A percentile compares a stretch with the other conserved stretches of the same genome.
Evolutionary conservation across 164 flowering plant genomes (phyloP).

Genomic region (Pachysandra terminalis): DNA sequence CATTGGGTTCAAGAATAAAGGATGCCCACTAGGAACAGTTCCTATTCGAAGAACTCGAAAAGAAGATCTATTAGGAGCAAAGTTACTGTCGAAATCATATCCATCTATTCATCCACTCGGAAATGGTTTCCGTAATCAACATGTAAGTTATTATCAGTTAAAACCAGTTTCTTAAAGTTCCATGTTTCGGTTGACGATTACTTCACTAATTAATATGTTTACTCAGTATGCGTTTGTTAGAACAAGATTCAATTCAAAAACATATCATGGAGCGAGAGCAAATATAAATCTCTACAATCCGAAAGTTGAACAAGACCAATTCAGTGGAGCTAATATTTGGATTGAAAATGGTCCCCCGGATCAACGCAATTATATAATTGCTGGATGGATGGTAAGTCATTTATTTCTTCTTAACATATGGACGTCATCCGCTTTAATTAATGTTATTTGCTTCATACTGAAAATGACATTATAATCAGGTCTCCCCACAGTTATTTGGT

Average conservation of each 20-base stretch:
- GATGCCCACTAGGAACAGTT: conserved; percentile 2
- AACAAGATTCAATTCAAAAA: background rate
- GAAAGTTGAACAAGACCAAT: background rate
- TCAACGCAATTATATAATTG: background rate
- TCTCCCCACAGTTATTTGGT: conserved; percentile 1
- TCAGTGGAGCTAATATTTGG: background rate
- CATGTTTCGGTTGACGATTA: no score
- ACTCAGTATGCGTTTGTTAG: no score
- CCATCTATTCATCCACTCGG: no score
- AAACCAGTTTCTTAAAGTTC: no score
- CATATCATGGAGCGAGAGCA: background rate
- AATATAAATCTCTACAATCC: background rate
- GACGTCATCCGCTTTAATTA: no score
- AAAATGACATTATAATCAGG: no score
- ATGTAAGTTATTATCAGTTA: no score
- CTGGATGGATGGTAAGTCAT: conserved; percentile 4
- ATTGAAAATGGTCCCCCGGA: background rate
- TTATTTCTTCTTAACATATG: no score
- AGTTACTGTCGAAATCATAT: background rate
- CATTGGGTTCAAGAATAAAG: background rate
- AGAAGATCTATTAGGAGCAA: conserved; percentile 3
- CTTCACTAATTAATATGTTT: no score
- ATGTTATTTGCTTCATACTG: no score
- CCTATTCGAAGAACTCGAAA: background rate
- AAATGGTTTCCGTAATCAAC: no score